A percentile compares a stretch with the other conserved stretches of the same genome.
phyloP scores from a whole-genome alignment of 2,329 filamentous ascomycete species.

The Venturia pyrina region DNA sequence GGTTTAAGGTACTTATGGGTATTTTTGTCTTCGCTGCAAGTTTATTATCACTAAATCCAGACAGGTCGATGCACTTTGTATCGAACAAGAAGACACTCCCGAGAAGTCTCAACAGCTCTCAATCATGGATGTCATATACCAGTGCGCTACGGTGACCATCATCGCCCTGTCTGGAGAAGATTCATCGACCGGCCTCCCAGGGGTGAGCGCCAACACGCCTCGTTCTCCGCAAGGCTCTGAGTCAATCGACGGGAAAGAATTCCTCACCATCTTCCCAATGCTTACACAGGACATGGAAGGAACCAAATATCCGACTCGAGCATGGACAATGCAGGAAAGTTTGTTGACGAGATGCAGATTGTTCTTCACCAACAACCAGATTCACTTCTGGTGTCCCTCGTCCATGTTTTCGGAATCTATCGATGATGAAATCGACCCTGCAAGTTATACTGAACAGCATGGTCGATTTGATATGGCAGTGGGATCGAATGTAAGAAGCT shows the following conservation, averaged over 20 bases:
- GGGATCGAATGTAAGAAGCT: neutral
- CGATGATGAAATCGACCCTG: neutral
- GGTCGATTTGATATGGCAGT: neutral
- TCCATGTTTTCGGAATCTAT: slow-evolving; percentile 1
- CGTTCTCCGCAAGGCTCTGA: neutral
- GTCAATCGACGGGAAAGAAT: neutral
- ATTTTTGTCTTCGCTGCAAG: neutral
- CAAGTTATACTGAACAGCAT: neutral
- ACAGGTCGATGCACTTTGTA: neutral
- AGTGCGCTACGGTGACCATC: slow-evolving; percentile 1
- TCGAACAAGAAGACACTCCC: neutral
- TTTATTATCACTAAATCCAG: neutral
- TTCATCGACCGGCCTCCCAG: neutral
- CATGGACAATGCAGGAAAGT: slow-evolving; percentile 10
- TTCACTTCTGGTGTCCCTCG: slow-evolving; percentile 5
- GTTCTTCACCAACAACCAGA: slow-evolving; percentile 4
- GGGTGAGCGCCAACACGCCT: neutral
- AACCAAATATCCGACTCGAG: neutral
- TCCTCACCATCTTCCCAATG: neutral
- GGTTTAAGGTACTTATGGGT: slow-evolving; percentile 6
- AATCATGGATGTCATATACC: slow-evolving; percentile 10
- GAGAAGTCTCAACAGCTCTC: neutral
- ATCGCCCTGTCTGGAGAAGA: neutral
- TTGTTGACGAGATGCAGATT: neutral
- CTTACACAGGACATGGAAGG: neutral